Evolutionary conservation across 2,329 filamentous ascomycete genomes (phyloP), one percentile per base, ranked within the genome.

Genomic region (Cyphellophora attinorum): DNA sequence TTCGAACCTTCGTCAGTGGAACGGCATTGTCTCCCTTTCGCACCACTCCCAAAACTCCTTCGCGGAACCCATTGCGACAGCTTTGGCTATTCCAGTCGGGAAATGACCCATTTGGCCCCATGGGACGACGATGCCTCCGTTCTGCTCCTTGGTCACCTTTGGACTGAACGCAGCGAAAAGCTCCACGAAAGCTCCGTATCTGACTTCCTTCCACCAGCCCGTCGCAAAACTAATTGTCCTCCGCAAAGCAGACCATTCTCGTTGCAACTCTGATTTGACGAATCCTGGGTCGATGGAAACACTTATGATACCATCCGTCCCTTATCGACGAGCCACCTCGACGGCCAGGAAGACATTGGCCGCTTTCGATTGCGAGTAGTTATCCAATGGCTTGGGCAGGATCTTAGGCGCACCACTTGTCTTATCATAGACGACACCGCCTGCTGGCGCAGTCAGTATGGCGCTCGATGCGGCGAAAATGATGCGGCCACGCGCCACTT

Each of bases 111-210:
- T n/a, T n/a, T n/a, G n/a, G n/a, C n/a, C n/a, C n/a, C n/a, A n/a
- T n/a, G n/a, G n/a, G n/a, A n/a, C n/a, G n/a, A n/a, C n/a, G n/a
- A n/a, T n/a, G n/a, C n/a, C n/a, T n/a, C n/a, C n/a, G n/a, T n/a
- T n/a, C n/a, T n/a, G n/a, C n/a, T n/a, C n/a, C n/a, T n/a, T n/a
- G n/a, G n/a, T n/a, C n/a, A n/a, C n/a, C n/a, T n/a, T n/a, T n/a
- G n/a, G n/a, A 0, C 64, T 64, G 17, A 67, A 51, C 0, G 56
- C 66, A 2, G 66, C 60, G 37, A 58, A 72, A 1, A 72, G 43
- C 37, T 65, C 58, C 0, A 67, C 67, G 44, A 67, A 70, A 0
- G 65, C 67, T 0, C 67, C 68, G 18, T 51, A 44, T 3, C 38
- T 45, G 2, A 57, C 43, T 11, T 53, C 49, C 31, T 61, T 49